Evolutionary conservation across 371 early-diverging fungal species (phyloP).

Genomic region (Mycotypha africana): DNA sequence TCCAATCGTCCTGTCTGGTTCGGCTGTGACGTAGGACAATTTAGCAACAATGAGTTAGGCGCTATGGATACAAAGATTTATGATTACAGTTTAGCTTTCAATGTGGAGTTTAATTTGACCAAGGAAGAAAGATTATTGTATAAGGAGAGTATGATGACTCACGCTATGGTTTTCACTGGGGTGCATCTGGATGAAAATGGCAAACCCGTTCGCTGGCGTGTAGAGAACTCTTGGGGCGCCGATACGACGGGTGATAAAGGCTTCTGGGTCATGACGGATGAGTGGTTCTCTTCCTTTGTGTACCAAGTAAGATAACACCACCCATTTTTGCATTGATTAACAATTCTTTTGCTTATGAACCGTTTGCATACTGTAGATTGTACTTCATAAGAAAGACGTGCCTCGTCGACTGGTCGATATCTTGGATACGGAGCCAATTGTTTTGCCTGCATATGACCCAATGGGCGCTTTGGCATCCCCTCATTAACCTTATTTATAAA

Average conservation of each 20-base stretch:
- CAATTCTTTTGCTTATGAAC: too few relatives aligned
- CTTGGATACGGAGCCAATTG: slow-evolving; percentile 56
- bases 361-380: too few relatives aligned
- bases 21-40: slow-evolving; percentile 70
- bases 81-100: slow-evolving; percentile 69
- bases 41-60: slow-evolving; percentile 39
- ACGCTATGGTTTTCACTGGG: slow-evolving; percentile 83
- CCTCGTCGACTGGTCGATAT: slow-evolving; percentile 56
- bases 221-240: slow-evolving; percentile 79
- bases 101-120: slow-evolving; percentile 53
- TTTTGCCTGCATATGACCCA: slow-evolving; percentile 75
- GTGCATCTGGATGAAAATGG: slow-evolving; percentile 65
- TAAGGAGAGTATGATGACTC: slow-evolving; percentile 76
- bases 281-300: slow-evolving; percentile 77
- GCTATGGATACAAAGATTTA: slow-evolving; percentile 63
- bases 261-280: slow-evolving; percentile 75
- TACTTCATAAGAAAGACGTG: slow-evolving; percentile 60
- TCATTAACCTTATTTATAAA: too few relatives aligned
- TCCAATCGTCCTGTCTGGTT: slow-evolving; percentile 76
- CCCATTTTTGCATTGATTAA: too few relatives aligned
- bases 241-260: slow-evolving; percentile 64
- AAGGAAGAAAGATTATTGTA: slow-evolving; percentile 73
- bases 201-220: slow-evolving; percentile 69
- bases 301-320: too few relatives aligned
- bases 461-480: slow-evolving; percentile 58